Percentiles rank a stretch among this genome's conserved stretches.
Conservation (phyloP, 768 basidiomycete species). For the Russula earlei region DNA sequence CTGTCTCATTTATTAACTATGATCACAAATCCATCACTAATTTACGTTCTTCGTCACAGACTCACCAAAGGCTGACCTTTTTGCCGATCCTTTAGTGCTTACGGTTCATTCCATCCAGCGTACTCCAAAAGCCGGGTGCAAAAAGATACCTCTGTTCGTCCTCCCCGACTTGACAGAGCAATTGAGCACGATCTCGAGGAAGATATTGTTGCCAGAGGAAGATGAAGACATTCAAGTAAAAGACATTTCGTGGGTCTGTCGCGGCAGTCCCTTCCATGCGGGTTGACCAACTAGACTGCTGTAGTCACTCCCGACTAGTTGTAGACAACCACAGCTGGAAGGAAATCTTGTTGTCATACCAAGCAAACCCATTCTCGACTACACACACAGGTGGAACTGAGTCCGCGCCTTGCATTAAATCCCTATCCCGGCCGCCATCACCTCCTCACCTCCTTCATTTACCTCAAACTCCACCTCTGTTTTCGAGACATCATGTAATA, state of each 20-base stretch:
- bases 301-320: slow-evolving; percentile 1
- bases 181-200: not conserved
- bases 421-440: not conserved
- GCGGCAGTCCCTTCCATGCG: not conserved
- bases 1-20: not conserved
- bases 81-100: not conserved
- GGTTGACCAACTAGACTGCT: not conserved
- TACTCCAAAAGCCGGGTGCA: slow-evolving; percentile 4
- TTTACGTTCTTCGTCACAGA: not conserved
- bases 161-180: not conserved
- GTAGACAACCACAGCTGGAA: not conserved
- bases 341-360: not conserved
- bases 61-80: not conserved
- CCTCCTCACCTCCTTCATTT: not conserved
- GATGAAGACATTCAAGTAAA: not conserved
- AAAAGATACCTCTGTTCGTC: not conserved
- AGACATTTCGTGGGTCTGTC: not conserved
- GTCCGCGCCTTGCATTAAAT: not conserved
- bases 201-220: not conserved
- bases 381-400: not conserved
- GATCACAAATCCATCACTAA: not conserved
- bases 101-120: slow-evolving; percentile 1
- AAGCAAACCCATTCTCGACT: not conserved
- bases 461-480: slow-evolving; percentile 8
- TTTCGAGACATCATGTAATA: not conserved